Evolutionary conservation across 2,329 filamentous ascomycete genomes (phyloP), one percentile per base, ranked within the genome.

Genomic region (Tolypocladium capitatum): DNA sequence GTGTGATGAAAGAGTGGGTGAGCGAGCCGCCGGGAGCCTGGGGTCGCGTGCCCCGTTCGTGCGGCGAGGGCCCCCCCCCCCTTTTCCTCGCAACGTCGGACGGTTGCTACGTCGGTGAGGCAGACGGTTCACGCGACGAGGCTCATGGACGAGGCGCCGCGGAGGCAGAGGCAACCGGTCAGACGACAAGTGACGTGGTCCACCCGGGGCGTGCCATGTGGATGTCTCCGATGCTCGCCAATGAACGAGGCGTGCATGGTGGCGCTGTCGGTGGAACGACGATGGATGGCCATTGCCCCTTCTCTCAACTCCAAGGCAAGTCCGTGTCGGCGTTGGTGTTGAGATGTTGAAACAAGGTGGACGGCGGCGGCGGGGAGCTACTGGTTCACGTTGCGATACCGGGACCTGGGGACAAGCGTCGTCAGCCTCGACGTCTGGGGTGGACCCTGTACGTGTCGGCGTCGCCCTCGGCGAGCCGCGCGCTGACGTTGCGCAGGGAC

Each of bases 391-490:
- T 16, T 18, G 16, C 16, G 16, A 42, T 42, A 30, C 38, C 9
- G 24, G n/a, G n/a, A n/a, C n/a, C n/a, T n/a, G n/a, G 27, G 4
- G 38, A 18, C 2, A 18, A 13, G 16, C 4, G 9, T 30, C n/a
- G 1, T 76, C 65, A 10, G 64, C 61, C 5, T 76, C 72, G 3
- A 79, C 80, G 34, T 76, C 74, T 89, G 1, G 84, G 82, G 33
- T 85, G 76, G 62, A 88, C 85, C 56, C 83, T 84, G 35, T 73
- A 74, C 60, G 84, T 77, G 46, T 83, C 80, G 66, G 84, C 58
- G 30, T 72, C 63, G 13, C 65, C 68, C 0, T 66, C 65, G 0
- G 72, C 65, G 6, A 87, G 63, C 4, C 80, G 72, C 6, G 61
- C 60, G 32, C 76, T 78, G 43, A 94, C 76, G 55, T 86, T 73